Evolutionary conservation across 768 basidiomycete species (phyloP), one percentile per base, ranked within the genome.

Genomic region (Podaxis mareebaensis): DNA sequence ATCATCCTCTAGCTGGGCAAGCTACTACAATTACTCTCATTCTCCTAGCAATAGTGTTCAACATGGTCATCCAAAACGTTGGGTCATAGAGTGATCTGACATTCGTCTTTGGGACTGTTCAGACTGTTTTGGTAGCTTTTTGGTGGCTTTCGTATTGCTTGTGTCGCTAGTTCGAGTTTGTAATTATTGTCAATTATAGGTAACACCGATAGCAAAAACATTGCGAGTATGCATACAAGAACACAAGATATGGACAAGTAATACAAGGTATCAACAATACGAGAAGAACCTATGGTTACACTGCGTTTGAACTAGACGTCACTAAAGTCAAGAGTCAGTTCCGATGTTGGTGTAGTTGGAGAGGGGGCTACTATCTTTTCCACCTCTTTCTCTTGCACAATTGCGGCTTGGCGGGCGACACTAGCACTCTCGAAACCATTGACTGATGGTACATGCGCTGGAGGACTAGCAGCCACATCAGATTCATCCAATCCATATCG

Each of bases 401-500:
- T 81, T 38, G 81, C 80, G 11, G 85, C 84, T 65, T 85, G 84
- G 40, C 82, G 81, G n/a, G 83, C 82, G 56, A 84, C 83, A 17
- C 78, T 77, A 1, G 83, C 82, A 54, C 73, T 73, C 58, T 84
- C 85, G 64, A 77, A 85, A 33, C 70, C 77, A 77, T 67, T 83
- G 72, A 62, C 81, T 77, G 10, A 73, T 76, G 13, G 72, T 69
- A 7, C 81, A 78, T 57, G 83, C 81, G 57, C 76, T 81, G 53
- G 81, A 77, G 26, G 65, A 48, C 63, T 64, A 8, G 81, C 79
- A 65, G 84, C 77, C 68, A 89, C 87, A 2, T 80, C 81, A 63
- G 88, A 87, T 66, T 91, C 88, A 67, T 89, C 61, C 40, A 93
- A 78, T 8, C 87, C 84, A 69, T 89, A 90, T 58, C 89, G 85